A percentile compares a stretch with the other conserved stretches of the same genome.
Evolutionary conservation across 768 basidiomycete genomes (phyloP).

Genomic region (Boletus pseudopeckii): DNA sequence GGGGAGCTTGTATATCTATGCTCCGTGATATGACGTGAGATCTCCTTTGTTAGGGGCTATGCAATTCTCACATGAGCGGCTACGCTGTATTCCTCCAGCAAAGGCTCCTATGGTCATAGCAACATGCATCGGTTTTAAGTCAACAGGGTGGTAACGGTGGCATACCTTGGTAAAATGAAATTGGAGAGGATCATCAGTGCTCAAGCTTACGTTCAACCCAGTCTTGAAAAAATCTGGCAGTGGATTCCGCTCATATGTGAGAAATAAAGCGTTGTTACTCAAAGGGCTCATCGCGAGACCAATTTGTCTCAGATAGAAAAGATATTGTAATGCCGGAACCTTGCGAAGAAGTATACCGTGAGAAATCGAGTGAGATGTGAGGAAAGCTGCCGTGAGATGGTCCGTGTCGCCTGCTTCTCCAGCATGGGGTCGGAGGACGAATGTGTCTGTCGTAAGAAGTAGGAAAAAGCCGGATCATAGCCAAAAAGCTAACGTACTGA

Average conservation of each 20-base stretch:
- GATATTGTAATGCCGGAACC: slow-evolving; percentile 94
- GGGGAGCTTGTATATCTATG: slow-evolving; percentile 91
- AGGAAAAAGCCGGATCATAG: slow-evolving; percentile 1
- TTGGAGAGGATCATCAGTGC: slow-evolving; percentile 93
- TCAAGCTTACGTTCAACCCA: slow-evolving; percentile 92
- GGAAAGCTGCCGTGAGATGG: slow-evolving; percentile 92
- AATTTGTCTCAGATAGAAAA: slow-evolving; percentile 98
- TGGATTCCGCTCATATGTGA: slow-evolving; percentile 96
- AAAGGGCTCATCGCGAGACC: slow-evolving; percentile 98
- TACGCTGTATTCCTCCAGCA: slow-evolving; percentile 96
- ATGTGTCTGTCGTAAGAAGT: slow-evolving; percentile 62
- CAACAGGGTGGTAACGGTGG: not conserved
- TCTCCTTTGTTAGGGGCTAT: not conserved
- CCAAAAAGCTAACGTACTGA: slow-evolving; percentile 61
- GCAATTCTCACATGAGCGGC: slow-evolving; percentile 77
- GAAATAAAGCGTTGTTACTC: slow-evolving; percentile 96
- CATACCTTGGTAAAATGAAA: slow-evolving; percentile 96
- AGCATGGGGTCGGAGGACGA: slow-evolving; percentile 94
- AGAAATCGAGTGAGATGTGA: slow-evolving; percentile 96
- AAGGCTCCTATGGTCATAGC: slow-evolving; percentile 62
- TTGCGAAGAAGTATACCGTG: slow-evolving; percentile 98
- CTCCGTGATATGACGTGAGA: not conserved
- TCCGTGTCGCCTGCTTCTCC: slow-evolving; percentile 99
- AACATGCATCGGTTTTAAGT: not conserved
- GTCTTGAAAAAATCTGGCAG: slow-evolving; percentile 96